Evolutionary conservation across 2,329 filamentous ascomycete genomes (phyloP).

Genomic region (Orbilia ellipsospora): DNA sequence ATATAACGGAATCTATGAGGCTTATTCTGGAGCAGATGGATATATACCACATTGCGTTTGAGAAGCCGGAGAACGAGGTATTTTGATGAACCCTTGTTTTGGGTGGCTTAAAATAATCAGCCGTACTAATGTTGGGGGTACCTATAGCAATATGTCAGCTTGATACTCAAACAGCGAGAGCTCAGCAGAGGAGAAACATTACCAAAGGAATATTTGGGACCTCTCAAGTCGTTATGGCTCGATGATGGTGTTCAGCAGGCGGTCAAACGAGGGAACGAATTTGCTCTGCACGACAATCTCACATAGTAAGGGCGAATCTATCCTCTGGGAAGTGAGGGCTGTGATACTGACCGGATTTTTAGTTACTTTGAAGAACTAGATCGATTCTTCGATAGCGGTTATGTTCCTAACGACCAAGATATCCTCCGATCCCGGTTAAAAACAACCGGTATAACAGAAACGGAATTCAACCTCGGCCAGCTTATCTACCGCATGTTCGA

Average conservation of each 20-base stretch:
- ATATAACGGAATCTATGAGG: constrained; percentile 91
- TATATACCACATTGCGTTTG: constrained; percentile 81
- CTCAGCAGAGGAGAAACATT: constrained; percentile 84
- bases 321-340: background rate
- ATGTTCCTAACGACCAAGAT: constrained; percentile 92
- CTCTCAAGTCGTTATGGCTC: constrained; percentile 84
- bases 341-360: constrained; percentile 26
- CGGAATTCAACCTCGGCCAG: constrained; percentile 88
- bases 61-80: constrained; percentile 76
- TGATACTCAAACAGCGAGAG: constrained; percentile 82
- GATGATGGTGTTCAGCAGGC: constrained; percentile 85
- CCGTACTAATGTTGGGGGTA: constrained; percentile 47
- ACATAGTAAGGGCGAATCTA: constrained; percentile 74
- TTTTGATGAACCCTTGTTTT: constrained; percentile 66
- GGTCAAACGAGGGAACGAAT: constrained; percentile 95
- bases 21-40: constrained; percentile 91
- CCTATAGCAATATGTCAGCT: constrained; percentile 74
- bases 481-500: constrained; percentile 98
- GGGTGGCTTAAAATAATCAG: background rate
- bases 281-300: constrained; percentile 93
- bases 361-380: constrained; percentile 87
- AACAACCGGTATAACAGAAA: constrained; percentile 96
- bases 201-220: constrained; percentile 79
- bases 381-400: constrained; percentile 78
- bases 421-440: constrained; percentile 88